Evolutionary conservation across 2,329 filamentous ascomycete species (phyloP).

Genomic region (Beauveria sp.): DNA sequence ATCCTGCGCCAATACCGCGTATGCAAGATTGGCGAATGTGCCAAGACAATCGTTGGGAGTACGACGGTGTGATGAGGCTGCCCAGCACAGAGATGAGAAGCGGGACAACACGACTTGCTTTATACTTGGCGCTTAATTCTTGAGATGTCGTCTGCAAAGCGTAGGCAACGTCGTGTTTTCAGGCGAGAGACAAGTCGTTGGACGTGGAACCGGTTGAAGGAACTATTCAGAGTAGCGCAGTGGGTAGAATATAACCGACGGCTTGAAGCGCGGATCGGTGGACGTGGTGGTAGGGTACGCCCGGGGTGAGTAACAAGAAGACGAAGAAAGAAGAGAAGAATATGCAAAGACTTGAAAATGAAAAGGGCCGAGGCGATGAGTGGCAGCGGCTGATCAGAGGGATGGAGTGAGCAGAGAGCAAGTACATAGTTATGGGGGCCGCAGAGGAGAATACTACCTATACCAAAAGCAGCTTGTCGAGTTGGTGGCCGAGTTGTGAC

Average conservation of each 20-base stretch:
- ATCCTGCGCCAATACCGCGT: not conserved
- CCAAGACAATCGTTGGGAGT: not conserved
- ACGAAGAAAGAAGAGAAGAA: not conserved
- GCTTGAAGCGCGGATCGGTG: not conserved
- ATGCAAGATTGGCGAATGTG: constrained; percentile 2
- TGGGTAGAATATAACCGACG: not conserved
- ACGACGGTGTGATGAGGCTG: not conserved
- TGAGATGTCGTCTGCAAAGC: not conserved
- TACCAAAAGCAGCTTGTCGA: constrained; percentile 4
- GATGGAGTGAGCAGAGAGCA: not conserved
- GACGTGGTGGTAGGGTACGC: not conserved
- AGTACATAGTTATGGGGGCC: not conserved
- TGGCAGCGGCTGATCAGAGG: not conserved
- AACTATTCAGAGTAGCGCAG: not conserved
- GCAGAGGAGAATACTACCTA: not conserved
- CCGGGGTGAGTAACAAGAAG: not conserved
- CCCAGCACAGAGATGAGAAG: not conserved
- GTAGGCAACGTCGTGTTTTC: not conserved
- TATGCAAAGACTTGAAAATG: not conserved
- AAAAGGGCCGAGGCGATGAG: not conserved
- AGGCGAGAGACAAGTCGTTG: too few relatives aligned
- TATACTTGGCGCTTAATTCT: not conserved
- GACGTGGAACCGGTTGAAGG: not conserved
- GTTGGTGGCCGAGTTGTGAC: too few relatives aligned
- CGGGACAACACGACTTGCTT: not conserved